These are phyloP conservation scores for Paecilomyces sp. DNA, from an alignment of 2,329 filamentous ascomycete genomes.

Conservation along the genomic window DNA sequence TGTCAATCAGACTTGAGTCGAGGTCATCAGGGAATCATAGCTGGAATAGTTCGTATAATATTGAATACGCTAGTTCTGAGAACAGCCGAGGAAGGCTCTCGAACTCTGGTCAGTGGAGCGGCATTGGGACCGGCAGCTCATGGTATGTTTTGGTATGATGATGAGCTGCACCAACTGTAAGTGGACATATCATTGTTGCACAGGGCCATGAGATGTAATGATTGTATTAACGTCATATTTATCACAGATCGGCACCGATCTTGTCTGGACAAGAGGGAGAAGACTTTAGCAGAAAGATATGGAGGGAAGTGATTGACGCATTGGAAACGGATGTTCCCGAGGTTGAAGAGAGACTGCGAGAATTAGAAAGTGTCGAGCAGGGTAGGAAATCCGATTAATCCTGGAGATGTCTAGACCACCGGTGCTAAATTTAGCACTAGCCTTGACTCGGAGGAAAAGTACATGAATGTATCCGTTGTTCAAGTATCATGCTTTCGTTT, in stretches of 20 bases:
- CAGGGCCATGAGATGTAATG: neutral
- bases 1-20: constrained; percentile 3
- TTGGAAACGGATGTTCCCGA: neutral
- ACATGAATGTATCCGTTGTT: neutral
- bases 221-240: neutral
- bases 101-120: constrained; percentile 1
- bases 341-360: neutral
- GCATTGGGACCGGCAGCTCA: neutral
- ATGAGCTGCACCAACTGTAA: constrained; percentile 2
- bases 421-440: too few relatives aligned
- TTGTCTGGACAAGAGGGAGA: neutral
- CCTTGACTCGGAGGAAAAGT: neutral
- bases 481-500: neutral
- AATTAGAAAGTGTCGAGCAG: neutral
- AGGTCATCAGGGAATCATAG: constrained; percentile 2
- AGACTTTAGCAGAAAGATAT: neutral
- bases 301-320: neutral
- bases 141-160: constrained; percentile 3
- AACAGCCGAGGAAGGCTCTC: constrained; percentile 2
- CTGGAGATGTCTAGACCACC: too few relatives aligned
- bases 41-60: neutral
- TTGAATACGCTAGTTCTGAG: constrained; percentile 1
- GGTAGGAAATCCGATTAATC: neutral
- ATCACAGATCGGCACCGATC: neutral
- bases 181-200: neutral